Base-by-base conservation (phyloP, 305 asterid species). In the Fraxinus platypoda region DNA sequence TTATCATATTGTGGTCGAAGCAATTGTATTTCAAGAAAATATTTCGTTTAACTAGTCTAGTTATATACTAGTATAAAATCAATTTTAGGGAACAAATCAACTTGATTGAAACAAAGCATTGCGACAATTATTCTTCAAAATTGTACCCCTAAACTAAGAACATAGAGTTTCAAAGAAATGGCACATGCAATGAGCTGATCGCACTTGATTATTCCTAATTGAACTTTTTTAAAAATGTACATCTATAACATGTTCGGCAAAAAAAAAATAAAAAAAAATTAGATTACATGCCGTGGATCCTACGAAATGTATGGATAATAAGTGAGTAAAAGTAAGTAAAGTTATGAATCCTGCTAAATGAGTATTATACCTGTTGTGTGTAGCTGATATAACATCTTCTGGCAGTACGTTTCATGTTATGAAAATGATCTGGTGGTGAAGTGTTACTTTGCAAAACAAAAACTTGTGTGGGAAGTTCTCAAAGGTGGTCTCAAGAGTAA, bases 391-490 rank as follows among this genome's bases (percentile, higher is more conserved):
- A 7, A 15, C 26, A 41, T 87, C 38, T 86, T 86, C 41, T 87
- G 72, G 84, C 93, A 95, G 98, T 95, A 92, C 84, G 83, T 76
- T 49, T 91, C 98, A 19, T 90, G 75, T 84, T 87, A 92, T 70
- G 94, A 94, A 88, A 96, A 97, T 35, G 98, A 94, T 88, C 88
- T 95, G 90, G 97, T 95, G 87, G 97, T 93, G 0, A 95, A 95
- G 91, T 95, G 97, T 88, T 95, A 94, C 90, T 95, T 90, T 86
- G 95, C 95, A 1, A 95, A 94, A 89, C 96, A 93, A 78, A 94
- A 95, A 82, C 93, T 95, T 81, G 98, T 95, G 17, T 93, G 97
- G 98, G 98, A 95, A 86, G 89, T 95, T 85, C 97, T 95, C 76
- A 92, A 91, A 38, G 92, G 91, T 76, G 94, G 96, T 66, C 90